A percentile compares a stretch with the other conserved stretches of the same genome.
phyloP scores from a whole-genome alignment of 768 basidiomycete genomes.

The Lactarius indigo region DNA sequence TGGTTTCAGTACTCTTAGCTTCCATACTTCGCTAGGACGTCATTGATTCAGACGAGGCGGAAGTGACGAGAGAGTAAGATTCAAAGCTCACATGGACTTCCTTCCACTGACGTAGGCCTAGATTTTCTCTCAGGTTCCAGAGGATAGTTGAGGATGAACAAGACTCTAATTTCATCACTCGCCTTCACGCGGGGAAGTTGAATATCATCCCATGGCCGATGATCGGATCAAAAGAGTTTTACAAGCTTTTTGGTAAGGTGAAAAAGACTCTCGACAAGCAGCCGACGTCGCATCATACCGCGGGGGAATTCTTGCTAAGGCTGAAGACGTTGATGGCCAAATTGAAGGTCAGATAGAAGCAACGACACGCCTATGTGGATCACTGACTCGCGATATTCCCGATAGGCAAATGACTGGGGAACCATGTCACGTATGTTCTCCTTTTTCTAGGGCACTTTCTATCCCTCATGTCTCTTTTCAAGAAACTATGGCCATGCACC shows the following conservation, averaged over 20 bases:
- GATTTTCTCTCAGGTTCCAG: slow-evolving; percentile 53
- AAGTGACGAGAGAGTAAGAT: too few relatives aligned
- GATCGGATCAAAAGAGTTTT: slow-evolving; percentile 60
- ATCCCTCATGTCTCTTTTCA: slow-evolving; percentile 12
- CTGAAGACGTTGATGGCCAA: slow-evolving; percentile 68
- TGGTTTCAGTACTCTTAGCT: too few relatives aligned
- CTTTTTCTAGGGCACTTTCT: not conserved
- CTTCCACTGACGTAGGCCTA: too few relatives aligned
- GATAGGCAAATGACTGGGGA: slow-evolving; percentile 56
- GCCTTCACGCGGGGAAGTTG: slow-evolving; percentile 51
- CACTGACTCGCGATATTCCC: not conserved
- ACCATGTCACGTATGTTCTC: slow-evolving; percentile 50
- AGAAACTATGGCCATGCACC: slow-evolving; percentile 50
- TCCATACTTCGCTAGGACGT: too few relatives aligned
- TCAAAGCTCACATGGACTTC: too few relatives aligned
- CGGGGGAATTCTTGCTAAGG: slow-evolving; percentile 48
- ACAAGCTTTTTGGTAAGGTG: slow-evolving; percentile 47
- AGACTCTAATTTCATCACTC: slow-evolving; percentile 59
- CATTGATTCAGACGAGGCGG: too few relatives aligned
- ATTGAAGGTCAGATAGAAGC: slow-evolving; percentile 43
- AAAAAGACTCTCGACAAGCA: slow-evolving; percentile 49
- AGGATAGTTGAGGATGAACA: slow-evolving; percentile 63
- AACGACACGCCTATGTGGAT: slow-evolving; percentile 29
- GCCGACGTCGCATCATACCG: slow-evolving; percentile 45
- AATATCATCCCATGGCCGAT: slow-evolving; percentile 66